These are phyloP conservation scores for Geotrichum ghanense DNA, from an alignment of 805 yeast species.

Conservation along the genomic window DNA sequence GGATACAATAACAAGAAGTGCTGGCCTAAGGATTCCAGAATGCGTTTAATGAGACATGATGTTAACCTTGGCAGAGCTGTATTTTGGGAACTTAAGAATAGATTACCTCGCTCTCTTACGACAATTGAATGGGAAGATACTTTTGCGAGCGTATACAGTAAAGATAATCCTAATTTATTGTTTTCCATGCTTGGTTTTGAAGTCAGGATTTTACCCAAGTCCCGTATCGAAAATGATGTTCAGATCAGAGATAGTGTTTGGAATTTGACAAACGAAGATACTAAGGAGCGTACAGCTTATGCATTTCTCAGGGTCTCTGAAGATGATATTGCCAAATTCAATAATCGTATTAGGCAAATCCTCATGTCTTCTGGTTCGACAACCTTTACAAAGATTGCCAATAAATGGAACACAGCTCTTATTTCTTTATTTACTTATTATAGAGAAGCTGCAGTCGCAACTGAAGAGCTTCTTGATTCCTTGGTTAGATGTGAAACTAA, in stretches of 20 bases:
- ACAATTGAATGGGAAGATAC: constrained; percentile 69
- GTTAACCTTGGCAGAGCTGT: constrained; percentile 87
- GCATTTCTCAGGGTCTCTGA: constrained; percentile 78
- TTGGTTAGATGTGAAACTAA: constrained; percentile 87
- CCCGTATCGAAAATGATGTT: constrained; percentile 43
- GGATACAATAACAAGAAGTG: constrained; percentile 83
- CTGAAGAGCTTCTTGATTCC: constrained; percentile 65
- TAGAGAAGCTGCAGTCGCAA: constrained; percentile 84
- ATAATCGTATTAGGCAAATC: constrained; percentile 75
- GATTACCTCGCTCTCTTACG: constrained; percentile 69
- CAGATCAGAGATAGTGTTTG: constrained; percentile 74
- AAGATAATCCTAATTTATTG: constrained; percentile 77
- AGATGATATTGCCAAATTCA: constrained; percentile 68
- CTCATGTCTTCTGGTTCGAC: constrained; percentile 94
- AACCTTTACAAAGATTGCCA: constrained; percentile 86
- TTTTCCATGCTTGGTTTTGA: constrained; percentile 95
- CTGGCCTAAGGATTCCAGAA: constrained; percentile 90
- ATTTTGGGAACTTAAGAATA: constrained; percentile 75
- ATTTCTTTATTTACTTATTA: constrained; percentile 79
- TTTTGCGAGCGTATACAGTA: constrained; percentile 78
- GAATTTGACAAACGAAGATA: constrained; percentile 61
- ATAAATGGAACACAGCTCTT: constrained; percentile 91
- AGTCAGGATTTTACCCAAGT: constrained; percentile 72
- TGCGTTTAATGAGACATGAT: constrained; percentile 84
- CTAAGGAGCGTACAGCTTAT: constrained; percentile 80